Evolutionary conservation across 2,329 filamentous ascomycete species (phyloP), one percentile per base, ranked within the genome.

Genomic region (Lachnum nothofagi): DNA sequence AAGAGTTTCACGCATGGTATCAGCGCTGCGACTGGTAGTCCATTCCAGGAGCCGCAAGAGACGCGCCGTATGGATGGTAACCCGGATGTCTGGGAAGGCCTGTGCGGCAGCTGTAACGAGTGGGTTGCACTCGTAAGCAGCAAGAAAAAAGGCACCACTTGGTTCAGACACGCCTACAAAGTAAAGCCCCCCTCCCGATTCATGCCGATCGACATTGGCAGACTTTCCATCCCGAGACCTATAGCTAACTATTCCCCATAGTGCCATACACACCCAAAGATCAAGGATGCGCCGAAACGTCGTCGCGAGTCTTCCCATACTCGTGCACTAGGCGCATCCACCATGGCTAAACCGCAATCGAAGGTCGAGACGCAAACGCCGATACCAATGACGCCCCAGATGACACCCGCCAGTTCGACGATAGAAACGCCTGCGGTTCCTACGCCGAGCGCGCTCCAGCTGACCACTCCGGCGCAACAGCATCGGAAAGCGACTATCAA

Each of bases 71-170:
- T 87, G 72, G 86, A 90, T 63, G 84, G 85, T 33, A 91, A 89
- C 61, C 81, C 86, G 3, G 86, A 89, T 63, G 85, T 89, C 3
- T 89, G 85, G 84, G 86, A 91, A 64, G 87, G 85, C 2, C 73
- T 89, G 5, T 91, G 87, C 62, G 81, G 85, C 42, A 85, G 81
- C 63, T 91, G 86, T 68, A 85, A 83, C 57, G 85, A 89, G 53
- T 91, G 86, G 86, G 84, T 91, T 57, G 82, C 85, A 10, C 72
- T 91, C 29, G 85, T 90, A 35, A 91, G 85, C 70, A 89, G 83
- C 66, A 91, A 91, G 72, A 91, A 91, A 74, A 91, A 91, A 71
- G 87, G 87, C n/a, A 94, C 88, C 1, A 91, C 88, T 3, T 94
- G 88, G 87, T 94, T 91, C 68, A 76, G 88, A 57, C 88, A 94